These are phyloP conservation scores for Leptographium wingfieldii DNA, from an alignment of 2,329 filamentous ascomycete species.

Conservation along the genomic window DNA sequence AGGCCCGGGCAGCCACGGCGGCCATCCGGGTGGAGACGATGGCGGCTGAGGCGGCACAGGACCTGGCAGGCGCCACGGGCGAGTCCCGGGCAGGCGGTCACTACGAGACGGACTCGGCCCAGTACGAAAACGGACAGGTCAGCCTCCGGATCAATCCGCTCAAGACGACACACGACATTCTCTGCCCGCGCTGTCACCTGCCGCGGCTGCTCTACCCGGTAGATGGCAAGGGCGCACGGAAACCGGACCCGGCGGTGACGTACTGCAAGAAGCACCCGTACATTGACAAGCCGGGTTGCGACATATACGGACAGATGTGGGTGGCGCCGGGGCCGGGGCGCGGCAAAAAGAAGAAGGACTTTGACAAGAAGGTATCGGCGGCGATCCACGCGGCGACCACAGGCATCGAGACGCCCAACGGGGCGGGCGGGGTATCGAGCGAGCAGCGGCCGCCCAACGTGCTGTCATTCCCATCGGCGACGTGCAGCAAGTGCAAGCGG, in stretches of 20 bases:
- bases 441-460: constrained; percentile 48
- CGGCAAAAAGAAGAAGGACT: constrained; percentile 70
- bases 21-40: constrained; percentile 52
- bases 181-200: constrained; percentile 62
- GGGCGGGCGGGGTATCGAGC: constrained; percentile 19
- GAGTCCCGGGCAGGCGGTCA: constrained; percentile 43
- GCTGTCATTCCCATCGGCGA: constrained; percentile 51
- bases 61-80: constrained; percentile 32
- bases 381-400: constrained; percentile 22
- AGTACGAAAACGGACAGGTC: constrained; percentile 58
- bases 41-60: constrained; percentile 37
- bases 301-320: constrained; percentile 76
- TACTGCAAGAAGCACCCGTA: constrained; percentile 74
- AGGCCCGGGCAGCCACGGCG: constrained; percentile 53
- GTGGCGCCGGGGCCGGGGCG: constrained; percentile 56
- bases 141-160: constrained; percentile 61
- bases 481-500: constrained; percentile 54
- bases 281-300: constrained; percentile 62
- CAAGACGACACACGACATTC: constrained; percentile 56
- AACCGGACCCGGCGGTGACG: constrained; percentile 52
- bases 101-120: constrained; percentile 53
- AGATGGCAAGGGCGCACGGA: constrained; percentile 53
- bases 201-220: constrained; percentile 62
- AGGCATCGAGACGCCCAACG: constrained; percentile 25
- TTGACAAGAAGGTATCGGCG: constrained; percentile 42